Conservation (phyloP, 2,329 filamentous ascomycete genomes). For the Ophiostoma piceae region DNA sequence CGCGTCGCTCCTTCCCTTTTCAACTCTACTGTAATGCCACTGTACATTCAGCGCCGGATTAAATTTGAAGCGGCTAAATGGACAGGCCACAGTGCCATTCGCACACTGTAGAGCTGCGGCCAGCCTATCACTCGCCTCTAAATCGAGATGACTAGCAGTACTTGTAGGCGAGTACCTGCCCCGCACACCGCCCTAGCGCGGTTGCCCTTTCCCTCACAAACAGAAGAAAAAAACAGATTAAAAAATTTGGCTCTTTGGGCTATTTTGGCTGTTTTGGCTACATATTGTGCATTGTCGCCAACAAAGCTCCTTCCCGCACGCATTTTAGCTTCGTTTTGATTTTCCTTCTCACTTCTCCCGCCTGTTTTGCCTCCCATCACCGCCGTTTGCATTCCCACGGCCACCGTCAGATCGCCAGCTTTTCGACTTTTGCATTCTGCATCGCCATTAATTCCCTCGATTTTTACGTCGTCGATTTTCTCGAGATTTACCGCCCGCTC, state of each 20-base stretch:
- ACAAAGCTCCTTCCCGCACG: conserved; percentile 13
- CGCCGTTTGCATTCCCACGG: not conserved
- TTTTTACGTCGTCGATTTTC: not conserved
- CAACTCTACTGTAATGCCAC: not conserved
- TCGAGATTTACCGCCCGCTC: not conserved
- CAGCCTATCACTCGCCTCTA: conserved; percentile 25
- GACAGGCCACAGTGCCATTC: conserved; percentile 5
- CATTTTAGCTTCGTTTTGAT: conserved; percentile 14
- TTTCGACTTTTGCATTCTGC: not conserved
- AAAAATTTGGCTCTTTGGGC: conserved; percentile 16
- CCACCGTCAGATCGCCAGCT: conserved; percentile 14
- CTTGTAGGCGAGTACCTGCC: conserved; percentile 17
- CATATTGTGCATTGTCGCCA: conserved; percentile 24
- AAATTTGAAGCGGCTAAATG: conserved; percentile 3
- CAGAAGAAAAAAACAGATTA: conserved; percentile 24
- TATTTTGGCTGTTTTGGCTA: conserved; percentile 10
- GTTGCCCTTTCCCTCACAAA: conserved; percentile 25
- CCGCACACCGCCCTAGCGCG: conserved; percentile 27
- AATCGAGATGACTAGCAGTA: conserved; percentile 22
- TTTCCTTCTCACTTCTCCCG: not conserved
- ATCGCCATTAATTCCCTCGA: not conserved
- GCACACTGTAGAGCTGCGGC: not conserved
- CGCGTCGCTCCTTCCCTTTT: not conserved
- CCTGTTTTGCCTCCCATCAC: conserved; percentile 11
- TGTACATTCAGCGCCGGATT: conserved; percentile 5